phyloP scores from a whole-genome alignment of 2,329 filamentous ascomycete species.

The Aureobasidium lini region DNA sequence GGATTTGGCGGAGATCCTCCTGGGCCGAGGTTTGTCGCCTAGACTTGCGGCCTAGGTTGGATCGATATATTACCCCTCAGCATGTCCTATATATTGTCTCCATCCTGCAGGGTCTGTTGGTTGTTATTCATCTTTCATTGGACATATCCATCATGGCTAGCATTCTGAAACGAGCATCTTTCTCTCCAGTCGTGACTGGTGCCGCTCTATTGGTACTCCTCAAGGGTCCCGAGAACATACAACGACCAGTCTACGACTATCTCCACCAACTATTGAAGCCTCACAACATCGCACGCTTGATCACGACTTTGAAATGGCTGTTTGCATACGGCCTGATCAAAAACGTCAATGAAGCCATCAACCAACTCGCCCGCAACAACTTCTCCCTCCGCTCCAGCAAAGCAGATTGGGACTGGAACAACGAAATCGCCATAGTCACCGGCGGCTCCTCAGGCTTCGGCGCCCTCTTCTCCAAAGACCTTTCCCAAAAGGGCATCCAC shows the following conservation, averaged over 20 bases:
- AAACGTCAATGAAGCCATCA: constrained; percentile 23
- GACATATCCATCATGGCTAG: constrained; percentile 21
- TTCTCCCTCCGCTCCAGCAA: constrained; percentile 31
- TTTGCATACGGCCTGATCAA: constrained; percentile 26
- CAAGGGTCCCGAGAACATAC: constrained; percentile 22
- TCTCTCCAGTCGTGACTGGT: constrained; percentile 17
- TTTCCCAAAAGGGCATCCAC: constrained; percentile 30
- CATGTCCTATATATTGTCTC: neutral
- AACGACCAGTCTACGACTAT: constrained; percentile 23
- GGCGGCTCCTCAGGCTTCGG: constrained; percentile 33
- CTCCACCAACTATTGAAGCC: constrained; percentile 23
- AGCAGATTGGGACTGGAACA: constrained; percentile 28
- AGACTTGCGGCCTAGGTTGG: neutral
- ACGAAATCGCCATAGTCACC: constrained; percentile 31
- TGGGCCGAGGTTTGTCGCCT: neutral
- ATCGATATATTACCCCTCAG: neutral
- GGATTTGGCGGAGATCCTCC: neutral
- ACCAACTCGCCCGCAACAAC: constrained; percentile 27
- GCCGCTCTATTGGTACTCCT: constrained; percentile 20
- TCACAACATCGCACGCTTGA: constrained; percentile 21
- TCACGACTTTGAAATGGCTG: constrained; percentile 25
- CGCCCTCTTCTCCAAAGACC: constrained; percentile 27
- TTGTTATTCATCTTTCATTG: neutral
- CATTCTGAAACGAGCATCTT: constrained; percentile 16
- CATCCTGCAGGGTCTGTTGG: neutral